Percentiles rank a stretch among this genome's conserved stretches.
phyloP scores from a whole-genome alignment of 208 protist species.

The Trypanosoma theileri region DNA sequence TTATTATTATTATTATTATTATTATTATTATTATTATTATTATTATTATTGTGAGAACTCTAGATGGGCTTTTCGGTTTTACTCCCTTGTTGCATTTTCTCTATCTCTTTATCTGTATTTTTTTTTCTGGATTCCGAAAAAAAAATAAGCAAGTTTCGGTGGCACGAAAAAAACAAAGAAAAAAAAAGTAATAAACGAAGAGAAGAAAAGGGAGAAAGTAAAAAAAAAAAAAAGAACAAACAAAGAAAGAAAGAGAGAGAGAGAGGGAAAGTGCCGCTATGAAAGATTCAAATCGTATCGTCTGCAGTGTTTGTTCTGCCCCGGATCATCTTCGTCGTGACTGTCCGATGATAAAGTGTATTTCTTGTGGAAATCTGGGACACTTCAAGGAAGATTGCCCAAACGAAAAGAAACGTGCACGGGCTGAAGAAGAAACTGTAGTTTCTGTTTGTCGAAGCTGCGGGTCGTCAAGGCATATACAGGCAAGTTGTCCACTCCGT shows the following conservation, averaged over 20 bases:
- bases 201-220: too few species aligned
- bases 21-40: too few species aligned
- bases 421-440: slow-evolving; percentile 28
- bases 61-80: slow-evolving; percentile 4
- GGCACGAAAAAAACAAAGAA: too few species aligned
- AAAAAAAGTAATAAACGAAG: too few species aligned
- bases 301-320: slow-evolving; percentile 47
- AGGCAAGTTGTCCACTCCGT: slow-evolving; percentile 64
- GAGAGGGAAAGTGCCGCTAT: not conserved
- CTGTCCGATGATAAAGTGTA: slow-evolving; percentile 56
- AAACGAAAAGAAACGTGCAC: slow-evolving; percentile 26
- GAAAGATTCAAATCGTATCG: not conserved
- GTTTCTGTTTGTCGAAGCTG: slow-evolving; percentile 66
- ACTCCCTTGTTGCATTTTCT: not conserved
- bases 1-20: not conserved
- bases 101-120: slow-evolving; percentile 7
- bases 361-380: slow-evolving; percentile 46
- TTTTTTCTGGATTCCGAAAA: slow-evolving; percentile 5
- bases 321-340: slow-evolving; percentile 55
- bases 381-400: slow-evolving; percentile 71
- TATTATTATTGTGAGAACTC: too few species aligned
- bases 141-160: not conserved
- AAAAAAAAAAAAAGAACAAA: not conserved
- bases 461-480: slow-evolving; percentile 75
- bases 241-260: not conserved